Evolutionary conservation across 768 basidiomycete genomes (phyloP).

Genomic region (Cyclocybe cylindracea): DNA sequence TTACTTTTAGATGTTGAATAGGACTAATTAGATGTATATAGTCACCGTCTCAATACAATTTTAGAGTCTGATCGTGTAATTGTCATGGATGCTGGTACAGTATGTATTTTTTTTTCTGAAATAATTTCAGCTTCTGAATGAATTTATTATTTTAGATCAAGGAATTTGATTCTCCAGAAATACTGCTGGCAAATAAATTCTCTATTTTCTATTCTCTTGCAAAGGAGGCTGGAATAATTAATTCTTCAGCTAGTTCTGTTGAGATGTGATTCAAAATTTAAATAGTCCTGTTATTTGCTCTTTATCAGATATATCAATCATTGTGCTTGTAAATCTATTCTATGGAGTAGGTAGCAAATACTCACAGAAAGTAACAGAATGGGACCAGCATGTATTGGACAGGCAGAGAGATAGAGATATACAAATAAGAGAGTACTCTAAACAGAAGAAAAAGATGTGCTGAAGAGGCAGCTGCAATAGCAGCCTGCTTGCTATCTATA

Average conservation of each 20-base stretch:
- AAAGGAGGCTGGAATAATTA: slow-evolving; percentile 57
- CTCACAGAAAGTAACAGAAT: too few species aligned
- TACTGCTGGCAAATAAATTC: slow-evolving; percentile 56
- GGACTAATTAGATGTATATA: slow-evolving; percentile 23
- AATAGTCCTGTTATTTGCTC: too few species aligned
- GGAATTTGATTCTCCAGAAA: slow-evolving; percentile 78
- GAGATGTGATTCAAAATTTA: too few species aligned
- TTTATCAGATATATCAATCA: too few species aligned
- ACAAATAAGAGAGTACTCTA: too few species aligned
- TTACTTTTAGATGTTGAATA: not conserved
- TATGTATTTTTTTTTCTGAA: slow-evolving; percentile 24
- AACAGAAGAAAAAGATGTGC: too few species aligned
- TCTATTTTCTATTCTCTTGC: slow-evolving; percentile 67
- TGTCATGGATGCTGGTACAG: slow-evolving; percentile 80
- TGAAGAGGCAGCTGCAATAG: too few species aligned
- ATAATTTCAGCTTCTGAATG: not conserved
- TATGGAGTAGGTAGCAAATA: too few species aligned
- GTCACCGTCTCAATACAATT: slow-evolving; percentile 83
- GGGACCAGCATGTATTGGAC: too few species aligned
- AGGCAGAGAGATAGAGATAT: too few species aligned
- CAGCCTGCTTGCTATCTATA: too few species aligned
- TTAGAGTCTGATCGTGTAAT: slow-evolving; percentile 79
- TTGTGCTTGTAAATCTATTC: too few species aligned
- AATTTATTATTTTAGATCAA: slow-evolving; percentile 43
- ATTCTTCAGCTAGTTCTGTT: not conserved